phyloP scores from a whole-genome alignment of 1,139 yeast species.

The Zygotorulaspora mrakii region DNA sequence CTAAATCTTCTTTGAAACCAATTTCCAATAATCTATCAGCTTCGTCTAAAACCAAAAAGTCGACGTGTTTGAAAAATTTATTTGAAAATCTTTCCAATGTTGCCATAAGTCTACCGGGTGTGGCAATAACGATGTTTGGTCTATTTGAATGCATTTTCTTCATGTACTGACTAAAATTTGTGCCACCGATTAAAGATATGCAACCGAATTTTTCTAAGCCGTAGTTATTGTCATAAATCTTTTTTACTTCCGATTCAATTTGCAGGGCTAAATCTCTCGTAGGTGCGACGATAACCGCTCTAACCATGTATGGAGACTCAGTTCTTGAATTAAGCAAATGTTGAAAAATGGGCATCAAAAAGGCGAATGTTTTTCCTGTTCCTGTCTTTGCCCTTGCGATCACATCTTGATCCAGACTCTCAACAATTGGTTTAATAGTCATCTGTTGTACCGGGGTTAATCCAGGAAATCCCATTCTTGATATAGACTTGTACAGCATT shows the following conservation, averaged over 20 bases:
- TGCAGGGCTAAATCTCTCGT: constrained; percentile 91
- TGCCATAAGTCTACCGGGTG: constrained; percentile 85
- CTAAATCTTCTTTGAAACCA: constrained; percentile 66
- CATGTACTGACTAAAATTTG: constrained; percentile 41
- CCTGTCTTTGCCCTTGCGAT: constrained; percentile 93
- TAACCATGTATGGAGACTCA: constrained; percentile 37
- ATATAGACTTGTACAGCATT: constrained; percentile 38
- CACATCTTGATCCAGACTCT: constrained; percentile 53
- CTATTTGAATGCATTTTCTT: constrained; percentile 32
- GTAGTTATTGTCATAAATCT: constrained; percentile 37
- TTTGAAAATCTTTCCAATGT: constrained; percentile 49
- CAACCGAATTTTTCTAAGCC: constrained; percentile 38
- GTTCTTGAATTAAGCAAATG: constrained; percentile 41
- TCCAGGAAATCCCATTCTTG: constrained; percentile 43
- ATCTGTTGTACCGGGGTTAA: constrained; percentile 80
- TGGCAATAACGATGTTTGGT: constrained; percentile 68
- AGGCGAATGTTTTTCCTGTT: constrained; percentile 91
- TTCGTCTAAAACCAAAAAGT: constrained; percentile 76
- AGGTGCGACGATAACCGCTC: constrained; percentile 76
- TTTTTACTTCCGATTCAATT: constrained; percentile 62
- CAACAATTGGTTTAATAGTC: constrained; percentile 63
- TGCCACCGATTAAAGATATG: constrained; percentile 51
- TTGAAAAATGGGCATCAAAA: constrained; percentile 74
- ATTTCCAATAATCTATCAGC: constrained; percentile 79
- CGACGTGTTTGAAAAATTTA: constrained; percentile 50